These are phyloP conservation scores for Metschnikowia corniflorae DNA, from an alignment of 805 yeast genomes.

Conservation along the genomic window DNA sequence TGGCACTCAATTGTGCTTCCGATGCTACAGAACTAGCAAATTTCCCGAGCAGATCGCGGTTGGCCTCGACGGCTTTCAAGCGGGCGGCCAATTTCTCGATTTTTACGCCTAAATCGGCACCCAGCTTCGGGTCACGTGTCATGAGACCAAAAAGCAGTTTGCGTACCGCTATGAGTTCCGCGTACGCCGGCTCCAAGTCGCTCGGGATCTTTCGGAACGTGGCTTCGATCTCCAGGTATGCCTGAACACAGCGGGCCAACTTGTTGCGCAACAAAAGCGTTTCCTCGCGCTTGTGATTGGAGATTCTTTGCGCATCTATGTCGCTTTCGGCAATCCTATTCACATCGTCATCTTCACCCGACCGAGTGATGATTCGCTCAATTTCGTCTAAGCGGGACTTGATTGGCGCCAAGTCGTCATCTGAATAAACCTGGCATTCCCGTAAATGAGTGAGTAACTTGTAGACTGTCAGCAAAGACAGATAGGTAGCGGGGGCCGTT, in stretches of 20 bases:
- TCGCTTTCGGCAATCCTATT: conserved; percentile 6
- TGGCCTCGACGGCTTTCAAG: conserved; percentile 27
- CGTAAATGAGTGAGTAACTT: conserved; percentile 77
- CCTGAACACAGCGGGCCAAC: conserved; percentile 56
- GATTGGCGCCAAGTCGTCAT: conserved; percentile 78
- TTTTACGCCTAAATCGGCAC: conserved; percentile 10
- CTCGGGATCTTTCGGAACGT: conserved; percentile 41
- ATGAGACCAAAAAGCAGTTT: conserved; percentile 45
- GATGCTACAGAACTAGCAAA: conserved; percentile 32
- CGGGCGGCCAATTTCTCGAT: conserved; percentile 21
- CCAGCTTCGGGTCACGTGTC: conserved; percentile 18
- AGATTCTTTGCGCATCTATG: conserved; percentile 3
- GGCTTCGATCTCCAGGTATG: conserved; percentile 54
- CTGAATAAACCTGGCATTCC: conserved; percentile 79
- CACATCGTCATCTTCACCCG: conserved; percentile 12
- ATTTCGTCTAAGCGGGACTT: conserved; percentile 70
- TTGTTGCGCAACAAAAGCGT: conserved; percentile 61
- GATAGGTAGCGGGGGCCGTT: conserved; percentile 91
- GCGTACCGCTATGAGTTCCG: conserved; percentile 59
- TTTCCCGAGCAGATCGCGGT: conserved; percentile 55
- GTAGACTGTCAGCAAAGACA: conserved; percentile 82
- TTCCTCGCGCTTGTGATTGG: conserved; percentile 50
- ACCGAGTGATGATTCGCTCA: conserved; percentile 49
- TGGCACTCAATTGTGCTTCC: conserved; percentile 20
- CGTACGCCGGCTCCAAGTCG: conserved; percentile 45